phyloP scores from a whole-genome alignment of 2,329 filamentous ascomycete genomes.

The Penicillium corylophilum region DNA sequence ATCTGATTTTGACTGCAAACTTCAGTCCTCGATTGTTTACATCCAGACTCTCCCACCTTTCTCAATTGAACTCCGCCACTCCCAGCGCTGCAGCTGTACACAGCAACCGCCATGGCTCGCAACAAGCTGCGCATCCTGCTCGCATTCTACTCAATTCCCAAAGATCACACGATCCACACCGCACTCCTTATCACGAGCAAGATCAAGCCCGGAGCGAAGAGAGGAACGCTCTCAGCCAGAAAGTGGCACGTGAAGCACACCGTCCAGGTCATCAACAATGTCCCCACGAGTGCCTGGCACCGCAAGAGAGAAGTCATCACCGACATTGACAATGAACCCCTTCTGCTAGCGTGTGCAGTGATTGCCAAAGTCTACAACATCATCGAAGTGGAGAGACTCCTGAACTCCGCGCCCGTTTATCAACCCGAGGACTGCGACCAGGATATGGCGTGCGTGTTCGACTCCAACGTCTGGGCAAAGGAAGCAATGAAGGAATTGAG shows the following conservation, averaged over 20 bases:
- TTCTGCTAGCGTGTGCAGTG: neutral
- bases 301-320: neutral
- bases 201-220: neutral
- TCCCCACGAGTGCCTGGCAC: neutral
- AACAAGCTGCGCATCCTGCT: slow-evolving; percentile 13
- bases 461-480: neutral
- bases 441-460: neutral
- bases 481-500: neutral
- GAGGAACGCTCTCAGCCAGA: slow-evolving; percentile 1
- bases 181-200: slow-evolving; percentile 8
- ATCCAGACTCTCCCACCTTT: neutral
- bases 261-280: neutral
- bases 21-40: neutral
- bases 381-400: neutral
- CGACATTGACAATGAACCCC: neutral
- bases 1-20: neutral
- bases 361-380: neutral
- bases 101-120: neutral
- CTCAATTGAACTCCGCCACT: neutral
- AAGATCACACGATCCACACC: slow-evolving; percentile 1
- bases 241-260: slow-evolving; percentile 9
- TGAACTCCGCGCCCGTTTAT: neutral
- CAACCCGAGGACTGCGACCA: neutral
- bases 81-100: neutral
- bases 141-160: slow-evolving; percentile 4